Conservation (phyloP, 1,139 yeast genomes). For the Blastobotrys persicus region DNA sequence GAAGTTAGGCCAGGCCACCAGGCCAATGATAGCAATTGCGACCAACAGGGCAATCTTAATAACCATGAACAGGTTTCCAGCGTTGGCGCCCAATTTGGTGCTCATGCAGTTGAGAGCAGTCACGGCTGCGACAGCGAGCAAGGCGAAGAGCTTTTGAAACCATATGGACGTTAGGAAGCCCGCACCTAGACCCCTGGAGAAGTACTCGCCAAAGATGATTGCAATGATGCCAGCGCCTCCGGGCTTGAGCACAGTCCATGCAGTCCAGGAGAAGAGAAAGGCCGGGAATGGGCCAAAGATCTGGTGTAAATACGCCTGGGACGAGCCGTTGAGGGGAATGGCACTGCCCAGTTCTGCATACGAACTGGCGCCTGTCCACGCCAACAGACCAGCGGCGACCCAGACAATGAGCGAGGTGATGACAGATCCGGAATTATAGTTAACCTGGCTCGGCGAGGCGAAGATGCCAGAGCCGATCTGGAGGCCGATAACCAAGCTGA, state of each 20-base stretch:
- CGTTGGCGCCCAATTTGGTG: conserved; percentile 37
- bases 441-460: conserved; percentile 43
- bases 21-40: conserved; percentile 37
- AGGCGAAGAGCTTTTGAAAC: conserved; percentile 37
- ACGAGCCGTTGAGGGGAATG: conserved; percentile 43
- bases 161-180: conserved; percentile 29
- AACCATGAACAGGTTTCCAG: conserved; percentile 38
- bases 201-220: conserved; percentile 42
- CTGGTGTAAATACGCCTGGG: conserved; percentile 42
- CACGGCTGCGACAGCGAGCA: conserved; percentile 32
- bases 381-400: conserved; percentile 41
- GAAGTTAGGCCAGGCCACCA: conserved; percentile 30
- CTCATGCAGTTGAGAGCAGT: conserved; percentile 36
- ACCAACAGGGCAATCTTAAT: conserved; percentile 36
- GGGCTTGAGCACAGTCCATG: conserved; percentile 41
- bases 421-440: conserved; percentile 40
- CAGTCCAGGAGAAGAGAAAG: conserved; percentile 43
- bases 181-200: conserved; percentile 23
- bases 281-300: conserved; percentile 42
- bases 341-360: conserved; percentile 44
- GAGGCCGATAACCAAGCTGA: conserved; percentile 42
- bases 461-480: conserved; percentile 47
- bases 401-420: conserved; percentile 42
- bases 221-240: conserved; percentile 45
- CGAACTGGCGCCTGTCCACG: conserved; percentile 47